A percentile compares a stretch with the other conserved stretches of the same genome.
Conservation (phyloP, 2,329 filamentous ascomycete genomes). For the Aphanocladium album region DNA sequence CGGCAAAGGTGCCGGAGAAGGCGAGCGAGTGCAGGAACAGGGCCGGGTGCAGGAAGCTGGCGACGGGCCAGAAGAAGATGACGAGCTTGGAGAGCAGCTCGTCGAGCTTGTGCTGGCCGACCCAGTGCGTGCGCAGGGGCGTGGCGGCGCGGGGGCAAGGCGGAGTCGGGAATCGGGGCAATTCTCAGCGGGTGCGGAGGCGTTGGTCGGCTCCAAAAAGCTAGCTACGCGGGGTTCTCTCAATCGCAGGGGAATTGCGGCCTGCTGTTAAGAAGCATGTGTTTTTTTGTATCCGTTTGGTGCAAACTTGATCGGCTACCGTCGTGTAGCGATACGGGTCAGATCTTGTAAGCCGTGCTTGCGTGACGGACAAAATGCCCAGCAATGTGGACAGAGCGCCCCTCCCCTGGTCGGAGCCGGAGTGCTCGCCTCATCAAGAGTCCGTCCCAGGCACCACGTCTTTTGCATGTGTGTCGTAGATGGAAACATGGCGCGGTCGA, state of each 20-base stretch:
- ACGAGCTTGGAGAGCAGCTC: conserved; percentile 15
- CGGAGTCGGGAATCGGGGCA: not conserved
- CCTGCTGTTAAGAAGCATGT: not conserved
- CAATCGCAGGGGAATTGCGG: not conserved
- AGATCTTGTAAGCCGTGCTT: too few species aligned
- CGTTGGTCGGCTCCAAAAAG: not conserved
- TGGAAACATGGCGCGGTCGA: too few species aligned
- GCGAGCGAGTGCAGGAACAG: conserved; percentile 18
- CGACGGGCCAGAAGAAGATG: conserved; percentile 18
- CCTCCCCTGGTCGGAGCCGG: not conserved
- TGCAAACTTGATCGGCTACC: too few species aligned
- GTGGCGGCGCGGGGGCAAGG: not conserved
- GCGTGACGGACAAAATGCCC: too few species aligned
- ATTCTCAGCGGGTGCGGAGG: not conserved
- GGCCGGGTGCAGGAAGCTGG: conserved; percentile 13
- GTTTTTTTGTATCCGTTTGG: too few species aligned
- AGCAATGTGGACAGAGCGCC: too few species aligned
- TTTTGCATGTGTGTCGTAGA: not conserved
- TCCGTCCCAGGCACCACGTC: not conserved
- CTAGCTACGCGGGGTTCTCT: not conserved
- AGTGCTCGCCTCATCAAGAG: conserved; percentile 1
- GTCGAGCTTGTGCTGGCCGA: conserved; percentile 14
- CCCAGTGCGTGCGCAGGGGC: conserved; percentile 17
- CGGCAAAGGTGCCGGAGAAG: conserved; percentile 18
- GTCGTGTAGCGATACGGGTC: too few species aligned